Evolutionary conservation across 176 grass and related monocot genomes (phyloP).

Genomic region (Olyra latifolia): DNA sequence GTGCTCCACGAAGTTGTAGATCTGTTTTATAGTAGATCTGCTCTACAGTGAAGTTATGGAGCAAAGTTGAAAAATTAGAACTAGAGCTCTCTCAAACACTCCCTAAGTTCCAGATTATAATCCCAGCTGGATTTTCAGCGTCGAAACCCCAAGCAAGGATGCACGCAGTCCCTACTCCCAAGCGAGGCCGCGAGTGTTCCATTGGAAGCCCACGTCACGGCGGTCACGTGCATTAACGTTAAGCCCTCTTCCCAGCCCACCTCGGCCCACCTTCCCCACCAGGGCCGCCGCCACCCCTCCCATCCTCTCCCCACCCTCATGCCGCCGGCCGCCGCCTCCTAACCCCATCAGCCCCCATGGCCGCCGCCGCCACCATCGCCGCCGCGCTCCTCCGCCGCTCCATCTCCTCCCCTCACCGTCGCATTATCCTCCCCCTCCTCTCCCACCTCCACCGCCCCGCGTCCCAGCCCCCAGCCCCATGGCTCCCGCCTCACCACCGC

Average conservation of each 20-base stretch:
- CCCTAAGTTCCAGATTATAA: too few species aligned
- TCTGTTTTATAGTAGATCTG: too few species aligned
- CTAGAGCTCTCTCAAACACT: too few species aligned
- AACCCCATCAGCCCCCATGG: conserved; percentile 24
- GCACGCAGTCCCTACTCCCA: too few species aligned
- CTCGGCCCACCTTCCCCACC: conserved; percentile 27
- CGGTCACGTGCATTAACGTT: neutral
- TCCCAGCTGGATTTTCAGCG: too few species aligned
- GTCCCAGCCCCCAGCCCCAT: conserved; percentile 28
- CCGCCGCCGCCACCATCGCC: conserved; percentile 31
- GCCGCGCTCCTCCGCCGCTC: conserved; percentile 33
- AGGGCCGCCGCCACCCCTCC: conserved; percentile 24
- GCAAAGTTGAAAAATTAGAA: too few species aligned
- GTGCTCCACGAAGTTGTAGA: too few species aligned
- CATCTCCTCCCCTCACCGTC: conserved; percentile 5
- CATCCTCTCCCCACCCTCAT: conserved; percentile 12
- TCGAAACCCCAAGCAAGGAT: too few species aligned
- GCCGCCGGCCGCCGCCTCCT: conserved; percentile 23
- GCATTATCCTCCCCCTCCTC: conserved; percentile 29
- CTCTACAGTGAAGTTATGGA: too few species aligned
- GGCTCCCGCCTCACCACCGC: conserved; percentile 16
- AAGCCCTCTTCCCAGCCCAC: conserved; percentile 6
- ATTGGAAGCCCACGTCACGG: too few species aligned
- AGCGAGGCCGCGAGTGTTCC: too few species aligned
- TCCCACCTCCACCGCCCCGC: conserved; percentile 28